These are phyloP conservation scores for Populus hybrid DNA, from an alignment of 441 rosid genomes.

Conservation along the genomic window DNA sequence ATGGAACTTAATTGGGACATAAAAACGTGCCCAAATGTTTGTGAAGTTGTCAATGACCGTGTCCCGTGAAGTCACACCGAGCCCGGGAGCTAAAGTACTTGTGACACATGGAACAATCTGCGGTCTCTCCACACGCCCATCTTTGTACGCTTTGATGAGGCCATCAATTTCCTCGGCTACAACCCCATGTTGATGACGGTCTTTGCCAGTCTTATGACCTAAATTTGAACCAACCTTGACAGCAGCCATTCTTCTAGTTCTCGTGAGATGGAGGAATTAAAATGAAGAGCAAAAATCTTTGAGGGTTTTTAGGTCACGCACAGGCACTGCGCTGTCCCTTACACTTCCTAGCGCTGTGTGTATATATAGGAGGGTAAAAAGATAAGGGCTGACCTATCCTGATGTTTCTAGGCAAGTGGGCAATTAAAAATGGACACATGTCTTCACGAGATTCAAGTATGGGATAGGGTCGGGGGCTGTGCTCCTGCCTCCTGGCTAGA, in stretches of 20 bases:
- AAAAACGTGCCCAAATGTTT: slow-evolving; percentile 66
- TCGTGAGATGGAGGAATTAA: neutral
- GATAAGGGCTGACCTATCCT: neutral
- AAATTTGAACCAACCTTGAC: slow-evolving; percentile 25
- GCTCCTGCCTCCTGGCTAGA: slow-evolving; percentile 3
- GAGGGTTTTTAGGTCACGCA: neutral
- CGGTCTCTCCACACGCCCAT: slow-evolving; percentile 65
- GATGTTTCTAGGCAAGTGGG: slow-evolving; percentile 22
- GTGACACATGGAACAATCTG: slow-evolving; percentile 48
- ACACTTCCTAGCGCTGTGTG: neutral
- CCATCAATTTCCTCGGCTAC: slow-evolving; percentile 61
- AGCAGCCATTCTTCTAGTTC: slow-evolving; percentile 35
- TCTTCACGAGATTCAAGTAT: slow-evolving; percentile 15
- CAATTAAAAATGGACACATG: slow-evolving; percentile 19
- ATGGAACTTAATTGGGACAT: slow-evolving; percentile 35
- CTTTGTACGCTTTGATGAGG: slow-evolving; percentile 54
- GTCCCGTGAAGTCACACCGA: slow-evolving; percentile 51
- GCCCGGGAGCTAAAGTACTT: slow-evolving; percentile 29
- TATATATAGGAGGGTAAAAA: slow-evolving; percentile 6
- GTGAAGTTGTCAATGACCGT: slow-evolving; percentile 41
- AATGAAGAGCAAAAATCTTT: neutral
- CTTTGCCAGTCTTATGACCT: slow-evolving; percentile 25
- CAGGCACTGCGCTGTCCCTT: neutral
- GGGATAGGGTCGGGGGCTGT: slow-evolving; percentile 6
- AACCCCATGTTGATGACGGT: slow-evolving; percentile 34